phyloP scores from a whole-genome alignment of 2,329 filamentous ascomycete genomes.

The Apiospora arundinis region DNA sequence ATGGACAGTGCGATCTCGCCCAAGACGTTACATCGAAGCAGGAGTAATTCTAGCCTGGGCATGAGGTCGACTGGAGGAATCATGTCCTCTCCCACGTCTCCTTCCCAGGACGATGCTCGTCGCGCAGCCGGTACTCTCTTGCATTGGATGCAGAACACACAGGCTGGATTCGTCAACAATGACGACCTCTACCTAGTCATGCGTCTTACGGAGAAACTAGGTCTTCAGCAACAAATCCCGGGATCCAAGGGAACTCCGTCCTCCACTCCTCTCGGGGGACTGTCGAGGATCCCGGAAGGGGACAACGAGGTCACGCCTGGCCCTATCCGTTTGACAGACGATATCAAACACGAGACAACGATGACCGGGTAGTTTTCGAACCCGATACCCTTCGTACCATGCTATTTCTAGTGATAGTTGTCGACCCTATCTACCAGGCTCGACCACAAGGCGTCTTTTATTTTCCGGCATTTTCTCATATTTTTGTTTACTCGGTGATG shows the following conservation, averaged over 20 bases:
- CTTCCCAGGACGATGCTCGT: constrained; percentile 82
- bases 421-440: background rate
- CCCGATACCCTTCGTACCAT: background rate
- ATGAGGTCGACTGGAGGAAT: constrained; percentile 44
- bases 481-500: background rate
- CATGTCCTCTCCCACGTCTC: constrained; percentile 64
- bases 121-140: constrained; percentile 82
- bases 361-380: constrained; percentile 37
- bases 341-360: constrained; percentile 43
- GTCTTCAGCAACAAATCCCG: constrained; percentile 63
- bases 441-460: background rate
- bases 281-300: constrained; percentile 64
- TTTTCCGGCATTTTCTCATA: background rate
- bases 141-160: constrained; percentile 77
- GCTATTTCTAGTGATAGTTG: background rate
- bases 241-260: constrained; percentile 31
- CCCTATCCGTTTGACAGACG: constrained; percentile 25
- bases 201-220: constrained; percentile 85
- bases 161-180: constrained; percentile 72
- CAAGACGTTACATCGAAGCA: constrained; percentile 56
- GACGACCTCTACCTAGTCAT: constrained; percentile 79
- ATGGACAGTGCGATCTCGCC: constrained; percentile 54
- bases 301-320: constrained; percentile 55
- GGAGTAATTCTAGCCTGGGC: constrained; percentile 56
- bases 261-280: constrained; percentile 48